Evolutionary conservation across 2,329 filamentous ascomycete genomes (phyloP).

Genomic region (Neurospora sp.): DNA sequence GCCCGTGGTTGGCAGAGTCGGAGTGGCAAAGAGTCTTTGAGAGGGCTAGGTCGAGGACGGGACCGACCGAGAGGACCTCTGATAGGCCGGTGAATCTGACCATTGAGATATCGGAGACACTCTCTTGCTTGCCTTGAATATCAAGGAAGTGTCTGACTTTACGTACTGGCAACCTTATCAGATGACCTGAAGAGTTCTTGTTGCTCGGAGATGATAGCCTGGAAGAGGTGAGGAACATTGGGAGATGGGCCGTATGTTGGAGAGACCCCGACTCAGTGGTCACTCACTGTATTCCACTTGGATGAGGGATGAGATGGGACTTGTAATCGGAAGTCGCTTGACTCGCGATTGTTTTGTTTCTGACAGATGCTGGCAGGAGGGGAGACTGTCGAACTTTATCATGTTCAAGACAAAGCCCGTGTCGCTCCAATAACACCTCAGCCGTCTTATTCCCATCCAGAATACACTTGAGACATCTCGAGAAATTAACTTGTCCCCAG

Average conservation of each 20-base stretch:
- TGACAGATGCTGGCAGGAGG: background rate
- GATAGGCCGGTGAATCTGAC: background rate
- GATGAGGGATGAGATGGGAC: background rate
- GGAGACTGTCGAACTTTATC: background rate
- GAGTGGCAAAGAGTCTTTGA: background rate
- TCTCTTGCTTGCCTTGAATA: background rate
- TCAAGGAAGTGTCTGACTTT: background rate
- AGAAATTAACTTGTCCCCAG: background rate
- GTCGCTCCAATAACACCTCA: background rate
- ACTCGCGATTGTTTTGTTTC: background rate
- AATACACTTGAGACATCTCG: background rate
- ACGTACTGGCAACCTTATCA: background rate
- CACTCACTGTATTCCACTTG: too few relatives aligned
- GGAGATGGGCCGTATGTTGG: background rate
- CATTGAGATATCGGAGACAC: background rate
- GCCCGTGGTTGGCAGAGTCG: background rate
- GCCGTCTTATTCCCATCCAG: background rate
- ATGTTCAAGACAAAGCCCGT: background rate
- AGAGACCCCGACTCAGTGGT: background rate
- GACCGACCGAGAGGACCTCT: background rate
- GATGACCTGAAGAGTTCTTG: background rate
- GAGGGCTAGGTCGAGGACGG: background rate
- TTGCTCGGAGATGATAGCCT: background rate
- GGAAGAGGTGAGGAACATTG: background rate
- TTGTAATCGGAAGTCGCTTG: background rate